Percentiles rank a stretch among this genome's conserved stretches.
Conservation (phyloP, 139 green algal species). For the Auxenochlorella pyrenoidosa region DNA sequence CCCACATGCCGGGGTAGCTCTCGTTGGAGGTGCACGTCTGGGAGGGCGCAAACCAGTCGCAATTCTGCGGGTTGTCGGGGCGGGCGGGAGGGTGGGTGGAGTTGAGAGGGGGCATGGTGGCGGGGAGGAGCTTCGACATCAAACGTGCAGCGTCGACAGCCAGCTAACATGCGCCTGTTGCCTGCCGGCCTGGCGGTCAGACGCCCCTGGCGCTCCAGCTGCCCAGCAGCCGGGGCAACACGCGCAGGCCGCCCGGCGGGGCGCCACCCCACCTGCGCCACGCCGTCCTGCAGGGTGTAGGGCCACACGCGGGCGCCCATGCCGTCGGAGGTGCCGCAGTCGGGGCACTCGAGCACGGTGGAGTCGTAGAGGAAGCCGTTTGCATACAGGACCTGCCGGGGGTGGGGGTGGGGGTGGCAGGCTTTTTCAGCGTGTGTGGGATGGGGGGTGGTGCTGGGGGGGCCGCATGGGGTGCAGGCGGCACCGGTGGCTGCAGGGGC, state of each 20-base stretch:
- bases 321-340: background rate
- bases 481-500: too few species aligned
- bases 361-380: slow-evolving; percentile 32
- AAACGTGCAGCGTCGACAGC: too few species aligned
- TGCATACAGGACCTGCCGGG: background rate
- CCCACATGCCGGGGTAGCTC: slow-evolving; percentile 19
- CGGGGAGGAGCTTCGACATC: too few species aligned
- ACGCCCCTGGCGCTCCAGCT: too few species aligned
- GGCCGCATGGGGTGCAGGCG: too few species aligned
- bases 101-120: background rate
- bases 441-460: too few species aligned
- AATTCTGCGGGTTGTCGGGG: slow-evolving; percentile 26
- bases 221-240: too few species aligned
- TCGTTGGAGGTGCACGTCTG: slow-evolving; percentile 10
- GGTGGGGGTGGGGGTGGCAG: background rate
- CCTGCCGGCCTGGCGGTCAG: too few species aligned
- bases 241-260: too few species aligned
- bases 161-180: too few species aligned
- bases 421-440: too few species aligned
- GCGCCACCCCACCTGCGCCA: slow-evolving; percentile 24
- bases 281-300: slow-evolving; percentile 44
- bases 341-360: slow-evolving; percentile 30
- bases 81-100: background rate
- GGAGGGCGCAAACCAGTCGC: slow-evolving; percentile 19
- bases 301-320: slow-evolving; percentile 20